These are phyloP conservation scores for Halophytophthora batemanensis DNA, from an alignment of 352 stramenopile species.

Conservation along the genomic window DNA sequence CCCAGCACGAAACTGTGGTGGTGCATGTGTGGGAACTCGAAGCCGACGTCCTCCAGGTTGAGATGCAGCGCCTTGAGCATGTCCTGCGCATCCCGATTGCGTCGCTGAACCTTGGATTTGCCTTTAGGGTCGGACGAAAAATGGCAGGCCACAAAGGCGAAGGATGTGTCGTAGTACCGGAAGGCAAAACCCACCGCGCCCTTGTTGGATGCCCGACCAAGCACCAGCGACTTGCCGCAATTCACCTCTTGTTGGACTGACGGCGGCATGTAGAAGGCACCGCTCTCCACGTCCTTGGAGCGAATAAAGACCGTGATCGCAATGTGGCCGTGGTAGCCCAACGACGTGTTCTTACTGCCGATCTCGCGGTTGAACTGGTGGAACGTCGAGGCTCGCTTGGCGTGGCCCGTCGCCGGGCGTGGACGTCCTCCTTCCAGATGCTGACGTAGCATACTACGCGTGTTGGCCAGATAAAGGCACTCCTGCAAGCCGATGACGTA, in stretches of 20 bases:
- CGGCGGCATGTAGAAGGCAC: conserved; percentile 66
- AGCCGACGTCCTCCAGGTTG: conserved; percentile 80
- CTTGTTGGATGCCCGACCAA: conserved; percentile 87
- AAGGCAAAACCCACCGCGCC: conserved; percentile 87
- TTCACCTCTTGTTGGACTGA: conserved; percentile 73
- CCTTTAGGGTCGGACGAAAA: conserved; percentile 80
- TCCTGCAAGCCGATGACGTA: conserved; percentile 92
- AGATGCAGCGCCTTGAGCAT: conserved; percentile 82
- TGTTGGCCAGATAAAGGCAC: conserved; percentile 80
- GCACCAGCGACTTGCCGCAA: conserved; percentile 73
- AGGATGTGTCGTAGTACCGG: conserved; percentile 84
- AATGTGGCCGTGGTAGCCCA: conserved; percentile 88
- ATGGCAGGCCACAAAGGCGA: conserved; percentile 87
- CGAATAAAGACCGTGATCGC: conserved; percentile 81
- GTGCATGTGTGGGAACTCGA: conserved; percentile 76
- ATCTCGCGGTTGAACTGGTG: conserved; percentile 81
- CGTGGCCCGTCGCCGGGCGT: no score
- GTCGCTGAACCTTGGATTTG: conserved; percentile 65
- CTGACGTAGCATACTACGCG: conserved; percentile 64
- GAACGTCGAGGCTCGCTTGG: no score
- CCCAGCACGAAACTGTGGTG: conserved; percentile 89
- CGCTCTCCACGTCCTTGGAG: conserved; percentile 52
- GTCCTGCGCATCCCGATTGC: conserved; percentile 80
- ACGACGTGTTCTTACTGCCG: conserved; percentile 65
- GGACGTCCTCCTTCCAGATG: conserved; percentile 50